Evolutionary conservation across 768 basidiomycete genomes (phyloP).

Genomic region (Dacryopinax spathularia): DNA sequence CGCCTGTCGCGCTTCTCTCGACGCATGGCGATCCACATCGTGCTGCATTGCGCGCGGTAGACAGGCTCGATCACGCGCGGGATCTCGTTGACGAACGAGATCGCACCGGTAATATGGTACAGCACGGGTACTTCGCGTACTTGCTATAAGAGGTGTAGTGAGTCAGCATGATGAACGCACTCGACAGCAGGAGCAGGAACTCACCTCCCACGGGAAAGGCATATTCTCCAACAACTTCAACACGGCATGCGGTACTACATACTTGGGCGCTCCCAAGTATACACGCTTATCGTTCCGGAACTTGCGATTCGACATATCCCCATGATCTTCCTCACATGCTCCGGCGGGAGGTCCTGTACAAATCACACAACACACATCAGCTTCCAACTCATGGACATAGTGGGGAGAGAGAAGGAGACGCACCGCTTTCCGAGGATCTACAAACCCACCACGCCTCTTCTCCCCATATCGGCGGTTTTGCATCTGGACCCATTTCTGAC

Average conservation of each 20-base stretch:
- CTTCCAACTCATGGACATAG: too few relatives aligned
- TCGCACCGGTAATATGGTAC: slow-evolving; percentile 98
- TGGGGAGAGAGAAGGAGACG: slow-evolving; percentile 16
- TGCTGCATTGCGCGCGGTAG: slow-evolving; percentile 98
- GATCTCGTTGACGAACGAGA: slow-evolving; percentile 98
- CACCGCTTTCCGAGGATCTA: slow-evolving; percentile 89
- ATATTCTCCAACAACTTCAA: slow-evolving; percentile 99
- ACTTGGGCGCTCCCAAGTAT: slow-evolving; percentile 87
- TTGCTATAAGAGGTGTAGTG: slow-evolving; percentile 36
- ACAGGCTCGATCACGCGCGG: slow-evolving; percentile 94
- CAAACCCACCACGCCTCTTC: slow-evolving; percentile 75
- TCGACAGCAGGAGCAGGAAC: slow-evolving; percentile 1
- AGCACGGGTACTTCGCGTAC: slow-evolving; percentile 96
- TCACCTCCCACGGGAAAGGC: slow-evolving; percentile 78
- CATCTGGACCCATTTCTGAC: slow-evolving; percentile 91
- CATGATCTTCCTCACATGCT: slow-evolving; percentile 99
- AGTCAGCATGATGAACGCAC: neutral
- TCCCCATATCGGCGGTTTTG: slow-evolving; percentile 85
- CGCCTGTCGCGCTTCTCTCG: slow-evolving; percentile 95
- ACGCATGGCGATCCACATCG: slow-evolving; percentile 99
- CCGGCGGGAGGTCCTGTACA: slow-evolving; percentile 76
- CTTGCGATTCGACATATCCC: slow-evolving; percentile 99
- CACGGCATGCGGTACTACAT: slow-evolving; percentile 97
- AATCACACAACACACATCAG: slow-evolving; percentile 6
- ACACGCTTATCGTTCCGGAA: slow-evolving; percentile 99